Base-by-base conservation (phyloP, 164 flowering plant genomes). In the Vitis rupestris region DNA sequence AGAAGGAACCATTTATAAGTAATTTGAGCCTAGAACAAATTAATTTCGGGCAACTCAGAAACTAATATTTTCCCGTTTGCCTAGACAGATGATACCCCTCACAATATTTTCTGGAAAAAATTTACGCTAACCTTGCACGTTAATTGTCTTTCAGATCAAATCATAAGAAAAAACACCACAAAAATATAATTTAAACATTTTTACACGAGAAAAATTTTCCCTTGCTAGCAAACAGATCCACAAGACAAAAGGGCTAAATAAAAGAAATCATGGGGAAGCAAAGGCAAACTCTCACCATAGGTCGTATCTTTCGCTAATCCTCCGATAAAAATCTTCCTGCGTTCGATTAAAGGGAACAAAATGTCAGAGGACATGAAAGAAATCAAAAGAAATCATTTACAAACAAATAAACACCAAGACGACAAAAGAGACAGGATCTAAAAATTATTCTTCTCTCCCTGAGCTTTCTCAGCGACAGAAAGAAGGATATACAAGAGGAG, bases 281-380 rank as follows among this genome's bases (percentile, higher is more conserved):
- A 6, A 48, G 48, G 55, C 37, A 60, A 44, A 71, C 44, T 23
- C 81, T 72, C 17, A 90, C 95, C 81, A 56, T 75, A 58, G 4
- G 81, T 89, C 1, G 93, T 85, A 47, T 94, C 97, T 68, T 84
- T 92, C 0, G 92, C 83, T 59, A 94, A 75, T 47, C 97, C 98
- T 10, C 97, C 97, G 10, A 94, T 86, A 75, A 94, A 94, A 68
- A 94, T 94, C 79, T 94, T 92, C 69, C 97, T 92, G 97, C 65
- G 62, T 10, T 11, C 4, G 15, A 5, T 10, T 0, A 54, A 53
- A 19, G 29, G 49, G 30, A 64, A 56, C n/a, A n/a, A 54, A 55
- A 44, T 44, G 54, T 55, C 31, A 31, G 10, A 8, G 44, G 10
- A 10, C 19, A 59, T 63, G 14, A 67, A 27, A 50, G 57, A 72